A percentile compares a stretch with the other conserved stretches of the same genome.
These are phyloP conservation scores for Rhodotorula diobovata DNA, from an alignment of 768 basidiomycete genomes.

Conservation along the genomic window DNA sequence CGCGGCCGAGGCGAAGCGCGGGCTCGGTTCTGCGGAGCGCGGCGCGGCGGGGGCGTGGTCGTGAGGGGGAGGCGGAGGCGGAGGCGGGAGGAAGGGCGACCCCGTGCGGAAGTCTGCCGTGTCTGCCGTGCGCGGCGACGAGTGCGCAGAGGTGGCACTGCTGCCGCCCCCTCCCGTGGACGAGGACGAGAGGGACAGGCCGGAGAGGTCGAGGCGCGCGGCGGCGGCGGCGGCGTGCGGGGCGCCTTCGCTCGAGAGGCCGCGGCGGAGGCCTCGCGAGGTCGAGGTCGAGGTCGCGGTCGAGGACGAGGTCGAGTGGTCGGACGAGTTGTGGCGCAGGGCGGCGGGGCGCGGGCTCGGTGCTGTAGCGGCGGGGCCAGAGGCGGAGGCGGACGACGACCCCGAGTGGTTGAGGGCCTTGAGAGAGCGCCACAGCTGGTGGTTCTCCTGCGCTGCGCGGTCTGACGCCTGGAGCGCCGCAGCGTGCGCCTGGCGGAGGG, in stretches of 20 bases:
- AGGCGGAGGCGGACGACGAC: too few relatives aligned
- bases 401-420: too few relatives aligned
- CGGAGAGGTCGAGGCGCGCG: slow-evolving; percentile 5
- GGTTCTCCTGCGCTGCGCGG: slow-evolving; percentile 25
- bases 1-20: not conserved
- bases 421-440: slow-evolving; percentile 33
- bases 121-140: not conserved
- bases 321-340: slow-evolving; percentile 4
- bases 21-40: not conserved
- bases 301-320: not conserved
- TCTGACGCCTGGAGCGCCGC: slow-evolving; percentile 7
- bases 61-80: too few relatives aligned
- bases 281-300: slow-evolving; percentile 15
- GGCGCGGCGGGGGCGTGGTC: not conserved
- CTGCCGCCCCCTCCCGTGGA: not conserved
- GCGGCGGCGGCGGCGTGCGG: too few relatives aligned
- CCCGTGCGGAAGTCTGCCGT: not conserved
- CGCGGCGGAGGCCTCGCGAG: not conserved
- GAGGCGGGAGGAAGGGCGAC: not conserved
- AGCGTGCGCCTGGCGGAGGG: slow-evolving; percentile 7
- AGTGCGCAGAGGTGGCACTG: slow-evolving; percentile 5
- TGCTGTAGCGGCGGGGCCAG: too few relatives aligned
- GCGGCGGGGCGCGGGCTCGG: slow-evolving; percentile 20
- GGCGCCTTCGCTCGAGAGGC: not conserved
- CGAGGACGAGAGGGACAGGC: not conserved